Evolutionary conservation across 73 alveolate genomes (phyloP), one percentile per base, ranked within the genome.

Genomic region (Paramecium sexaurelia): DNA sequence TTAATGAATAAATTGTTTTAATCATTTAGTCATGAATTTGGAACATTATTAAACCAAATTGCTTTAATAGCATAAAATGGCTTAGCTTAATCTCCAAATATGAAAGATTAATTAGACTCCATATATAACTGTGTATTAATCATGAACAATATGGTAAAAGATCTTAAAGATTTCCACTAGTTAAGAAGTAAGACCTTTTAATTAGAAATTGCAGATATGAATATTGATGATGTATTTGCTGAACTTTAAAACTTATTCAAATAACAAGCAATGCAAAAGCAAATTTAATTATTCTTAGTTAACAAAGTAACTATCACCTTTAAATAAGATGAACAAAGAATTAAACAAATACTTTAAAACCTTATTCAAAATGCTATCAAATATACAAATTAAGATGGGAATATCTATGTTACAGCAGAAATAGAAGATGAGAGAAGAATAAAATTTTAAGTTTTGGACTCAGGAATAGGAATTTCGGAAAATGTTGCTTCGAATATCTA

Each of bases 281-380:
- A 61, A 24, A 15, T 61, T 10, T 61, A 17, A 7, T 27, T 61
- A 26, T 26, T 7, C n/a, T 29, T 61, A 26, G 83, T 61, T 8
- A 61, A 61, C n/a, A 26, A n/a, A 61, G 83, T 61, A 32, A 3
- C 5, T 1, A 26, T 24, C 24, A 29, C 3, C 22, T 61, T 61
- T n/a, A 61, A 61, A 29, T 61, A 61, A 61, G 83, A 61, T 61
- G 83, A 61, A 61, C n/a, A 61, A 61, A 61, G 83, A 61, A 61
- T 61, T 32, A 61, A 61, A 61, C 26, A 61, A 61, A 61, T 61
- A 13, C 43, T 61, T 2, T 61, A 26, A 61, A 61, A 61, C 17
- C 43, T 61, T 26, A 61, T 61, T 2, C 26, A 61, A 24, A 61
- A 61, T 61, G 83, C 83, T 32, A 61, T 61, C 8, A 61, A 61